Percentiles rank a stretch among this genome's conserved stretches.
phyloP scores from a whole-genome alignment of 805 yeast genomes.

The Saccharomyces kudriavzevii region DNA sequence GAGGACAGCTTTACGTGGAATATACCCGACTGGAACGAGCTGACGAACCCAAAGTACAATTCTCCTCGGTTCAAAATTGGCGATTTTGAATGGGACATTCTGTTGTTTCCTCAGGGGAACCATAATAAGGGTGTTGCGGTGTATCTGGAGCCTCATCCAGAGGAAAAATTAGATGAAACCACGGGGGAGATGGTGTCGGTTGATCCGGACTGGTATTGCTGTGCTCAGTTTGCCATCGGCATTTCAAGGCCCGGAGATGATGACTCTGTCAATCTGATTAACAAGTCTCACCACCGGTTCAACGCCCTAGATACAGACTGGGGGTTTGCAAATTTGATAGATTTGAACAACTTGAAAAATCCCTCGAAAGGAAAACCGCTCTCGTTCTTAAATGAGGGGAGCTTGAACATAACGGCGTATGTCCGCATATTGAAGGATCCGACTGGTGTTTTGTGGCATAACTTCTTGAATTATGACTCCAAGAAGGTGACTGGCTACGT shows the following conservation, averaged over 20 bases:
- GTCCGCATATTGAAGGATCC: slow-evolving; percentile 75
- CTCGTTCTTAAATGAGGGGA: slow-evolving; percentile 42
- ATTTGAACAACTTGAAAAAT: slow-evolving; percentile 40
- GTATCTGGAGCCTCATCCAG: slow-evolving; percentile 66
- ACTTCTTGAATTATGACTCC: slow-evolving; percentile 75
- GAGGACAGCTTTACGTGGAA: slow-evolving; percentile 43
- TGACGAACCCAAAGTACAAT: slow-evolving; percentile 32
- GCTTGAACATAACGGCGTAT: slow-evolving; percentile 65
- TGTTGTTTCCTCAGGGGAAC: slow-evolving; percentile 74
- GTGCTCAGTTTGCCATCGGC: slow-evolving; percentile 83
- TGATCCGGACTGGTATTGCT: slow-evolving; percentile 69
- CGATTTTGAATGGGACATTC: slow-evolving; percentile 56
- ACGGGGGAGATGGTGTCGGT: slow-evolving; percentile 22
- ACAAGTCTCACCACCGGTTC: slow-evolving; percentile 73
- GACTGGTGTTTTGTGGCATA: slow-evolving; percentile 93
- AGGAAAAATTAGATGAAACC: slow-evolving; percentile 18
- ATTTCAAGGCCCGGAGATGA: slow-evolving; percentile 68
- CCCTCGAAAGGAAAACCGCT: slow-evolving; percentile 33
- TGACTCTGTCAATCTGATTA: slow-evolving; percentile 50
- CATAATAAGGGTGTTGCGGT: slow-evolving; percentile 53
- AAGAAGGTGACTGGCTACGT: slow-evolving; percentile 82
- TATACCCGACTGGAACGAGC: slow-evolving; percentile 40
- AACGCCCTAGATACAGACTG: slow-evolving; percentile 74
- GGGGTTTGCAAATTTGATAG: slow-evolving; percentile 84
- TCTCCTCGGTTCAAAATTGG: slow-evolving; percentile 50